Evolutionary conservation across 1,139 yeast species (phyloP).

Genomic region (Pichia sp.): DNA sequence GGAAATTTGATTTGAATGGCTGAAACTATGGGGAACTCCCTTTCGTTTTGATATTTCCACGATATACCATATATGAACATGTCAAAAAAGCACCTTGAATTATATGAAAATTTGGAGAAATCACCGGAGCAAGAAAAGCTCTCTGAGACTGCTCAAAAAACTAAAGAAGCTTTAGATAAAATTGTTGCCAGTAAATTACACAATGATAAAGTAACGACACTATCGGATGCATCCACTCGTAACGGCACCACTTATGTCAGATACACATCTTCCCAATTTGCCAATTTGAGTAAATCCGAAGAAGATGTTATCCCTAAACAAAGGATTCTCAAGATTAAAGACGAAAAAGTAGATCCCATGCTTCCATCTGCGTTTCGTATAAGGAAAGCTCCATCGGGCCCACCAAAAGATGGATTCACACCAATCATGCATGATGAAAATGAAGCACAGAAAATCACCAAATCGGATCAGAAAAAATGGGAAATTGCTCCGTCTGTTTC

Average conservation of each 20-base stretch:
- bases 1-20: too few relatives aligned
- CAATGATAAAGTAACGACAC: slow-evolving; percentile 22
- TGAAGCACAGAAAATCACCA: slow-evolving; percentile 40
- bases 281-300: slow-evolving; percentile 19
- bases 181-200: slow-evolving; percentile 33
- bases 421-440: slow-evolving; percentile 27
- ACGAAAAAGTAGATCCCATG: slow-evolving; percentile 71
- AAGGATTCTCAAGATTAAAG: slow-evolving; percentile 47
- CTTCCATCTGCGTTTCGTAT: slow-evolving; percentile 69
- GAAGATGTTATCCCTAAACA: slow-evolving; percentile 20
- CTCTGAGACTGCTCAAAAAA: slow-evolving; percentile 20
- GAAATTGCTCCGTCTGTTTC: slow-evolving; percentile 86
- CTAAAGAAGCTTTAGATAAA: slow-evolving; percentile 39
- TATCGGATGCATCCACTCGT: slow-evolving; percentile 4
- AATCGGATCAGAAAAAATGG: slow-evolving; percentile 79
- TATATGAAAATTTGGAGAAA: neutral
- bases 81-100: slow-evolving; percentile 2
- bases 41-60: too few relatives aligned
- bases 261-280: slow-evolving; percentile 38
- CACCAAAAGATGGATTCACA: slow-evolving; percentile 54
- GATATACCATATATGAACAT: neutral
- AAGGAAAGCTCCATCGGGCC: slow-evolving; percentile 62
- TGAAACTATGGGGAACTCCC: too few relatives aligned
- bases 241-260: slow-evolving; percentile 33
- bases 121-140: neutral